Percentiles rank a stretch among this genome's conserved stretches.
Evolutionary conservation across 2,329 filamentous ascomycete species (phyloP).

Genomic region (Pseudocercospora musae): DNA sequence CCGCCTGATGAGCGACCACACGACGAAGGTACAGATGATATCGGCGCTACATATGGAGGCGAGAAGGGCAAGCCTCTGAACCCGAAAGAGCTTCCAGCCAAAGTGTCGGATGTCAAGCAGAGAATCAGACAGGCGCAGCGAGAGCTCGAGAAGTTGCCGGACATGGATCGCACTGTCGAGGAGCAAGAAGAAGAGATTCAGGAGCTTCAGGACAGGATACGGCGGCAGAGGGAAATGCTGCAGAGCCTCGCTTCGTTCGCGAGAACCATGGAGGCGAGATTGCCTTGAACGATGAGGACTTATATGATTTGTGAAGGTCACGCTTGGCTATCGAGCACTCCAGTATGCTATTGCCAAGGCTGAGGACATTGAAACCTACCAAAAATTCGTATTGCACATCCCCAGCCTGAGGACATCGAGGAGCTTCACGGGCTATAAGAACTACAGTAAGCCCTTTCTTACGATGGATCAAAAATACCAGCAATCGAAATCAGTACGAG

Average conservation of each 20-base stretch:
- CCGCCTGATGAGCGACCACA: slow-evolving; percentile 5
- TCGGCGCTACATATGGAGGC: slow-evolving; percentile 38
- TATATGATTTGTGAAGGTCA: background rate
- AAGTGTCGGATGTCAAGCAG: slow-evolving; percentile 56
- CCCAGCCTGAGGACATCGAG: background rate
- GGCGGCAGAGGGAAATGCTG: slow-evolving; percentile 59
- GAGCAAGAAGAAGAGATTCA: slow-evolving; percentile 71
- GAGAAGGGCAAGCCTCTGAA: slow-evolving; percentile 45
- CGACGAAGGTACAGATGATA: slow-evolving; percentile 10
- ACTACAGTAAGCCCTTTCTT: background rate
- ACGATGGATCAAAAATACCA: background rate
- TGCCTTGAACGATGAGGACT: background rate
- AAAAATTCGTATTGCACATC: background rate
- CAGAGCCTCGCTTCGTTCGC: slow-evolving; percentile 46
- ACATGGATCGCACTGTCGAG: slow-evolving; percentile 62
- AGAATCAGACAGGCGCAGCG: slow-evolving; percentile 70
- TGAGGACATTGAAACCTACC: background rate
- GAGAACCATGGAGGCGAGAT: slow-evolving; percentile 12
- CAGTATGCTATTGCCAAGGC: background rate
- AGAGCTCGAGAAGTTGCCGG: slow-evolving; percentile 63
- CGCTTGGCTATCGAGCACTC: background rate
- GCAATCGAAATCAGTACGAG: background rate
- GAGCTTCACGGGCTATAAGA: background rate
- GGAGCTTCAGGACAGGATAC: slow-evolving; percentile 62
- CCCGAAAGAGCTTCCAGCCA: slow-evolving; percentile 74